These are phyloP conservation scores for Macadamia tetraphylla DNA, from an alignment of 164 flowering plant genomes.

Conservation along the genomic window DNA sequence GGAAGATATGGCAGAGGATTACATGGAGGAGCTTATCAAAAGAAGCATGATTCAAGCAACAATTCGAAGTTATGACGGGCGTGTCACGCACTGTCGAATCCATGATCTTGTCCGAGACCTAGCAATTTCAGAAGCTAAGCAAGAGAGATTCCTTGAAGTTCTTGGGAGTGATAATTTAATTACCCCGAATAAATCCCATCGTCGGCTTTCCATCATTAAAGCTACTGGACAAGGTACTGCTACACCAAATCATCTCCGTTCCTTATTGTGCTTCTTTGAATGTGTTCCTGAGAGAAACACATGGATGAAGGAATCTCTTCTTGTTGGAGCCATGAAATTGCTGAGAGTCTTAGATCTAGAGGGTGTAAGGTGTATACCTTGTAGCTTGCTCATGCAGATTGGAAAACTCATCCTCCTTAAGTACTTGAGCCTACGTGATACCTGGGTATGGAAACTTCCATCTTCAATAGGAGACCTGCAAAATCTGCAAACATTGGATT, in stretches of 20 bases:
- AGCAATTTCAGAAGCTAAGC: neutral
- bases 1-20: neutral
- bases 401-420: slow-evolving; percentile 9
- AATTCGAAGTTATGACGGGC: neutral
- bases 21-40: neutral
- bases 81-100: neutral
- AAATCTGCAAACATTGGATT: slow-evolving; percentile 12
- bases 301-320: neutral
- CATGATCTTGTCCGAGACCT: neutral
- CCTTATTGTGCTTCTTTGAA: neutral
- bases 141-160: neutral
- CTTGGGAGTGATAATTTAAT: neutral
- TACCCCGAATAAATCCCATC: neutral
- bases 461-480: slow-evolving; percentile 4
- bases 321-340: slow-evolving; percentile 1
- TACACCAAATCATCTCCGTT: neutral
- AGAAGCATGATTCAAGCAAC: neutral
- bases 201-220: too few relatives aligned
- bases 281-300: neutral
- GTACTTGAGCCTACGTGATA: slow-evolving; percentile 4
- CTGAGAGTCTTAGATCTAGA: slow-evolving; percentile 16
- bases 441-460: slow-evolving; percentile 2
- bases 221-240: neutral
- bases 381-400: neutral
- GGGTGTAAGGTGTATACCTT: neutral